Conservation (phyloP, 805 yeast genomes). For the Zygotorulaspora chibaensis region DNA sequence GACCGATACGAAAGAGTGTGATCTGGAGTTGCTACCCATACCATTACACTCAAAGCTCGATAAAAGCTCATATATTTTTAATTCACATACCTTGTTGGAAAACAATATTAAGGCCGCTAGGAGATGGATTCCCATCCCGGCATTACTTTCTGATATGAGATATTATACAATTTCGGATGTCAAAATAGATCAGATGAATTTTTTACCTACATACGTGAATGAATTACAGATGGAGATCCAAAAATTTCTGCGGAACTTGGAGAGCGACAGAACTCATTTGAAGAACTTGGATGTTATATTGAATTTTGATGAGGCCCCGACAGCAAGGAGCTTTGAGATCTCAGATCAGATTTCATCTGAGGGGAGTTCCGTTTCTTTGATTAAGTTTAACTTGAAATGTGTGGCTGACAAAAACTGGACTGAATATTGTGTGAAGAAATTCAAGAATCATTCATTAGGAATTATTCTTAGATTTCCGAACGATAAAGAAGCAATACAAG, state of each 20-base stretch:
- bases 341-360: background rate
- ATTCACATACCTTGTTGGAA: constrained; percentile 9
- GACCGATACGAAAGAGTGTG: constrained; percentile 7
- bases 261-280: background rate
- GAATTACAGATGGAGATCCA: constrained; percentile 1
- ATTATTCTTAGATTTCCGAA: constrained; percentile 10
- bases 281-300: constrained; percentile 11
- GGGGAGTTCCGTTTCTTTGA: background rate
- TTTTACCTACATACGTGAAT: background rate
- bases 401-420: constrained; percentile 1
- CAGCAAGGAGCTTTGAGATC: constrained; percentile 4
- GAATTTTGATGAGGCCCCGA: constrained; percentile 1
- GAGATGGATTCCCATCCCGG: constrained; percentile 17
- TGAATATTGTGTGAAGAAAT: background rate
- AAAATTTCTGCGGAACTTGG: background rate
- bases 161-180: constrained; percentile 10
- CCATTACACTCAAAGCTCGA: constrained; percentile 4
- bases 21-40: constrained; percentile 11
- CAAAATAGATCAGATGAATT: constrained; percentile 4
- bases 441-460: constrained; percentile 8
- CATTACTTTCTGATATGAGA: constrained; percentile 8
- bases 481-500: constrained; percentile 10
- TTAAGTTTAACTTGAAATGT: constrained; percentile 9
- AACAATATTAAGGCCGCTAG: constrained; percentile 6
- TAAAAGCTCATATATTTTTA: constrained; percentile 27